A percentile compares a stretch with the other conserved stretches of the same genome.
Evolutionary conservation across 2,329 filamentous ascomycete species (phyloP).

Genomic region (Colletotrichum eremochloae): DNA sequence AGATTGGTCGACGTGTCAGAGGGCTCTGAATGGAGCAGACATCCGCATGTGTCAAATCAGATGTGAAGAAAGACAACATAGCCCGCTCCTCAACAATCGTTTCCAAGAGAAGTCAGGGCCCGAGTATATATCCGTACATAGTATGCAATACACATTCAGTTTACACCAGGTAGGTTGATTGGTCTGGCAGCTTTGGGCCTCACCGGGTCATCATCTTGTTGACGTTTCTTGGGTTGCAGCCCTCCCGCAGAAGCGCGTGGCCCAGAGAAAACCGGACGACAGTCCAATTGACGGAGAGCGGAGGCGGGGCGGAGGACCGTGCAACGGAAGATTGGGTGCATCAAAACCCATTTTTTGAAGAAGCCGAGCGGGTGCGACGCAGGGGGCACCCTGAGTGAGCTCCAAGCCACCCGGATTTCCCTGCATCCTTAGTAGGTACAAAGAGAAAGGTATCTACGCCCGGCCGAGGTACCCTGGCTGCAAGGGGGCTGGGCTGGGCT

Average conservation of each 20-base stretch:
- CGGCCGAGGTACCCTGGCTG: constrained; percentile 20
- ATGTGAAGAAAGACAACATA: neutral
- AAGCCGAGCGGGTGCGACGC: constrained; percentile 35
- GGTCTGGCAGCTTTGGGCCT: constrained; percentile 33
- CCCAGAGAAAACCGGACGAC: constrained; percentile 33
- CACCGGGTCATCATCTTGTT: constrained; percentile 23
- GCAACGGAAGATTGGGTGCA: constrained; percentile 36
- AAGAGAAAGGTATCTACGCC: too few species aligned
- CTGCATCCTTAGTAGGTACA: neutral
- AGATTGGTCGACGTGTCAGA: constrained; percentile 32
- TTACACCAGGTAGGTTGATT: neutral
- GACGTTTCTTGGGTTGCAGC: constrained; percentile 13
- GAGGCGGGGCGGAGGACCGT: constrained; percentile 37
- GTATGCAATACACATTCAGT: neutral
- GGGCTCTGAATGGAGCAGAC: constrained; percentile 22
- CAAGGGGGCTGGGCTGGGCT: constrained; percentile 36
- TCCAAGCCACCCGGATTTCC: constrained; percentile 36
- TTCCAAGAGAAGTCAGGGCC: constrained; percentile 21
- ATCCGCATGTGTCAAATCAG: constrained; percentile 27
- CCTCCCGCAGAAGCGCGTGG: constrained; percentile 26
- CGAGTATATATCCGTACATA: neutral
- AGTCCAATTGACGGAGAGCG: constrained; percentile 35
- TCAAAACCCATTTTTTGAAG: constrained; percentile 12
- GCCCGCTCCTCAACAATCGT: neutral
- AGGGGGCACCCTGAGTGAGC: constrained; percentile 36